Base-by-base conservation (phyloP, 1,139 yeast genomes). In the Hyphopichia khmerensis region DNA sequence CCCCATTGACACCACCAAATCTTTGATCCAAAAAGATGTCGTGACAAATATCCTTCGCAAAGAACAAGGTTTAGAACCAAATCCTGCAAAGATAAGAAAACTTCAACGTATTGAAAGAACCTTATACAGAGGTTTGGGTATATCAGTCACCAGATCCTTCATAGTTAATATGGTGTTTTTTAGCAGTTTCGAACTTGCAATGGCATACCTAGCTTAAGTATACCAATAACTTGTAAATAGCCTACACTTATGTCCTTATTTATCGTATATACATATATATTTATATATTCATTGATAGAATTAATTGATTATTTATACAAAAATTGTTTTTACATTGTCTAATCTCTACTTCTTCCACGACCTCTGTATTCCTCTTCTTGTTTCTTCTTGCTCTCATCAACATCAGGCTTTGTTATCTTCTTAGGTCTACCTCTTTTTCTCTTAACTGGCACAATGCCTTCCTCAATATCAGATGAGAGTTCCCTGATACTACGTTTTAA, bases 1-100 rank as follows among this genome's bases (percentile, higher is more conserved):
- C 64, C 96, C 96, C 0, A 60, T 89, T 2, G 96, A 88, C 58
- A 87, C 96, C 0, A 71, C 84, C 46, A 88, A 89, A 59, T 80
- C 91, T 1, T 72, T 83, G 45, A 74, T 80, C 37, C 96, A 88
- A 58, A 78, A 85, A 45, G 95, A 87, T 52, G 73, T 84, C 9
- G 86, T 87, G 31, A 70, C 83, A 17, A 80, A 82, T 49, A 80
- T 84, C n/a, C 65, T 85, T 41, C 64, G 87, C 36, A 65, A 62
- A 39, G 67, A 68, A 44, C 67, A 72, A 41, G 82, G 83, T 0
- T 56, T 72, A 31, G 60, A 58, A 2, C 70, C 69, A 21, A 43
- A 67, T 11, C 69, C 72, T 0, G 46, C 60, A 2, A 56, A 56
- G n/a, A 42, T 55, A 1, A 60, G 77, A 36, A 59, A 57, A 32